Conservation (phyloP, 805 yeast genomes). For the Tetrapisispora nanseiensis region DNA sequence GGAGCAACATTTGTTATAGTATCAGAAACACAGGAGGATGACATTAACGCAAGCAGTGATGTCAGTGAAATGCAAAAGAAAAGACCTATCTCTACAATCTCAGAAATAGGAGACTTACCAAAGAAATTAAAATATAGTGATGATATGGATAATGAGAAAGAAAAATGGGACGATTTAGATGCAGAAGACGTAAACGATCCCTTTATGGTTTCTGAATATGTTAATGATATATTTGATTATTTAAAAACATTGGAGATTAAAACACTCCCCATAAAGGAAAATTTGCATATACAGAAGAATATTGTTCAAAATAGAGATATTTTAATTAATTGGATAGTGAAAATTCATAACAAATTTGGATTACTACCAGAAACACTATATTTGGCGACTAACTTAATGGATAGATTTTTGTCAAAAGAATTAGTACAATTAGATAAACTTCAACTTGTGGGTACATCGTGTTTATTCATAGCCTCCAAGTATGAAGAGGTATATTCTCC, state of each 20-base stretch:
- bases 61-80: constrained; percentile 7
- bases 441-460: constrained; percentile 79
- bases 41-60: neutral
- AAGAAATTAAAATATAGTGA: constrained; percentile 23
- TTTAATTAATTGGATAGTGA: constrained; percentile 89
- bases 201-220: constrained; percentile 89
- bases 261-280: constrained; percentile 51
- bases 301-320: constrained; percentile 51
- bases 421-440: constrained; percentile 69
- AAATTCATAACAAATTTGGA: constrained; percentile 76
- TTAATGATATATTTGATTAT: constrained; percentile 73
- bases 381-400: constrained; percentile 78
- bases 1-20: neutral
- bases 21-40: neutral
- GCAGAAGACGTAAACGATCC: constrained; percentile 75
- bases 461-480: constrained; percentile 85
- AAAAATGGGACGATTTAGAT: constrained; percentile 65
- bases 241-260: constrained; percentile 60
- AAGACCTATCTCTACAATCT: constrained; percentile 29
- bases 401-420: constrained; percentile 71
- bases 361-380: constrained; percentile 80
- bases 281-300: constrained; percentile 34
- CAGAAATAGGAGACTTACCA: constrained; percentile 25
- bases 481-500: constrained; percentile 91
- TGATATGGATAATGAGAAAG: constrained; percentile 27